phyloP scores from a whole-genome alignment of 2,329 filamentous ascomycete species.

The Colletotrichum musicola region DNA sequence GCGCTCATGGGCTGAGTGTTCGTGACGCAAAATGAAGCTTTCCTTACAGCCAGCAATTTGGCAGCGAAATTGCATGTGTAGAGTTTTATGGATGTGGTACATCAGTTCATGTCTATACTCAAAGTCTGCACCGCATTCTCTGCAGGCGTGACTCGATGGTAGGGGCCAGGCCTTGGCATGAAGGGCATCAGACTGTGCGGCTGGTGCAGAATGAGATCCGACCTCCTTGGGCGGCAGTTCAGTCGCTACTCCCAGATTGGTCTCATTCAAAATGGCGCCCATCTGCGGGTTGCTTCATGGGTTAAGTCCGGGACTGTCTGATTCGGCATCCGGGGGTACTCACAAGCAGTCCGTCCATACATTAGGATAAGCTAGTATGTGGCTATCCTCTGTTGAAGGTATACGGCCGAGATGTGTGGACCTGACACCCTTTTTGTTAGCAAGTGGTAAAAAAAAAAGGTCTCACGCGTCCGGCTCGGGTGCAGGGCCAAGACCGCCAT shows the following conservation, averaged over 20 bases:
- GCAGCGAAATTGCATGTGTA: too few species aligned
- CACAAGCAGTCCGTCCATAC: background rate
- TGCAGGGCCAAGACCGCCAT: constrained; percentile 36
- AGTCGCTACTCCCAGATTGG: background rate
- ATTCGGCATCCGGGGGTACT: background rate
- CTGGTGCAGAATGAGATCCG: too few species aligned
- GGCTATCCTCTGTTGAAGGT: too few species aligned
- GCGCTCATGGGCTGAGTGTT: background rate
- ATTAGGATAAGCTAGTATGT: too few species aligned
- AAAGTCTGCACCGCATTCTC: too few species aligned
- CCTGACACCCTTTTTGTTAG: constrained; percentile 51
- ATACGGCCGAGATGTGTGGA: too few species aligned
- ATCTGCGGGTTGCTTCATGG: background rate
- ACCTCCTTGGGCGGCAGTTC: too few species aligned
- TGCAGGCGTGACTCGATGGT: too few species aligned
- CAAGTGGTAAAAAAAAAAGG: constrained; percentile 47
- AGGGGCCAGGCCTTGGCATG: background rate
- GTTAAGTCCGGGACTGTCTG: too few species aligned
- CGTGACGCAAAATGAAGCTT: fast-evolving
- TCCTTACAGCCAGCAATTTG: background rate
- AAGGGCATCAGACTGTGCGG: background rate
- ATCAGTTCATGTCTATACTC: too few species aligned
- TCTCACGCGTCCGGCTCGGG: constrained; percentile 42
- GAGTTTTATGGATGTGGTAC: too few species aligned
- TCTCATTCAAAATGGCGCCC: background rate